Base-by-base conservation (phyloP, 139 green algal genomes). In the Micromonas pusilla region DNA sequence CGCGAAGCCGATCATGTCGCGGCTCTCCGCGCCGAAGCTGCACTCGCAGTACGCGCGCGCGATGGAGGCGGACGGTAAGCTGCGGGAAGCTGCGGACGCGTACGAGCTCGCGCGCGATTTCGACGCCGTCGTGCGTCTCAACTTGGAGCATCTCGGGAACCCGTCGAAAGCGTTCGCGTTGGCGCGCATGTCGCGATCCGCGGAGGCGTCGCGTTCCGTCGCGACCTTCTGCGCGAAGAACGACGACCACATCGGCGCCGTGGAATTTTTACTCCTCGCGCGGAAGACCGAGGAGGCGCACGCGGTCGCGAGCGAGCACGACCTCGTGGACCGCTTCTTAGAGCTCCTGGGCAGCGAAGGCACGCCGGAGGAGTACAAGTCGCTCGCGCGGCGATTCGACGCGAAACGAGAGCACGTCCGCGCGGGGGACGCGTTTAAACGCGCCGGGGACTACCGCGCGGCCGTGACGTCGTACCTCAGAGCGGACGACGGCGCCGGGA, bases 191-290 rank as follows among this genome's bases (percentile, higher is more conserved):
- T 83, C 80, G 26, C 78, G 85, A 28, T 86, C 64, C 65, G 73
- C 73, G 28, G 83, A 88, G 53, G 84, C 79, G 0, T 88, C 91
- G 3, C 71, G 66, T 25, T 65, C 79, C 31, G 82, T 89, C 32
- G 80, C 82, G 2, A 71, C 81, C 38, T 86, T 86, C 79, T 92
- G 88, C 85, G 45, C 88, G 39, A 34, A 66, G 30, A 33, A 38
- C 26, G 75, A 80, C 28, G 84, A 91, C 75, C 85, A 72, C 9
- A 66, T 83, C 73, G 81, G n/a, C 19, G 2, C 66, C 20, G 53
- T 92, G 33, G 87, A 92, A 80, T 92, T 92, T 82, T 83, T 92
- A 65, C 79, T 91, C 28, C 53, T 92, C 52, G 83, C 87, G 28
- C 73, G 79, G 20, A 79, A 88, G 73, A 79, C 86, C 64, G 86